Evolutionary conservation across 169 alveolate genomes (phyloP).

Genomic region (Eimeria falciformis): DNA sequence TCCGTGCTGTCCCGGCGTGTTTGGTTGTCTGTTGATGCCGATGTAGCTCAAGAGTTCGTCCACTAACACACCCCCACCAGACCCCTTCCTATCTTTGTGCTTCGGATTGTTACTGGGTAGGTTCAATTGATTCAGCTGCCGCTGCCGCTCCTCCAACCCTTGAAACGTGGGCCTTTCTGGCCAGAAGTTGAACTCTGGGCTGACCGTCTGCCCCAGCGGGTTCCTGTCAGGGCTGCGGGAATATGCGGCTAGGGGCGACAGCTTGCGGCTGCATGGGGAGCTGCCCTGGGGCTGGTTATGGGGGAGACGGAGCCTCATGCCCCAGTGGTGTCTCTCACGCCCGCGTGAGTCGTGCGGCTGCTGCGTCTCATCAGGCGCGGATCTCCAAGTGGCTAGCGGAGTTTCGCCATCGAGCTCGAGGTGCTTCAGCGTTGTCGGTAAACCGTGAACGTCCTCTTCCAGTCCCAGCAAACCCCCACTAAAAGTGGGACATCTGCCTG

Average conservation of each 20-base stretch:
- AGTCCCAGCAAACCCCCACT: constrained; percentile 73
- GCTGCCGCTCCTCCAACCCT: neutral
- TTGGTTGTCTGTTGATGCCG: too few species aligned
- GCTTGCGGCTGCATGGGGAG: constrained; percentile 15
- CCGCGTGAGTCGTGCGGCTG: constrained; percentile 7
- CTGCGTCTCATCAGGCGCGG: constrained; percentile 18
- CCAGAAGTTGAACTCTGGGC: constrained; percentile 72
- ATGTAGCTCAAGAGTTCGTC: too few species aligned
- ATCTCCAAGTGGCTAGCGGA: constrained; percentile 73
- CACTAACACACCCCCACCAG: too few species aligned
- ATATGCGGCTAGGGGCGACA: neutral
- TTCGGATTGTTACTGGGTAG: too few species aligned
- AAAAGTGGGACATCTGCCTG: constrained; percentile 74
- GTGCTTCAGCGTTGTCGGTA: constrained; percentile 63
- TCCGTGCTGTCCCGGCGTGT: too few species aligned
- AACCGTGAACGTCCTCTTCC: constrained; percentile 73
- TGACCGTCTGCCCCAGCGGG: constrained; percentile 68
- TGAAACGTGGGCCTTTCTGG: constrained; percentile 55
- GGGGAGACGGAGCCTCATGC: constrained; percentile 11
- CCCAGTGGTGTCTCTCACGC: neutral
- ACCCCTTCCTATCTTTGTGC: too few species aligned
- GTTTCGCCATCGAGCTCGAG: constrained; percentile 71
- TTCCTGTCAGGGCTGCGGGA: constrained; percentile 46
- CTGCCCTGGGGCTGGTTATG: constrained; percentile 5
- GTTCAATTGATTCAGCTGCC: constrained; percentile 6